Evolutionary conservation across 352 stramenopile genomes (phyloP), one percentile per base, ranked within the genome.

Genomic region (Albugo candida): DNA sequence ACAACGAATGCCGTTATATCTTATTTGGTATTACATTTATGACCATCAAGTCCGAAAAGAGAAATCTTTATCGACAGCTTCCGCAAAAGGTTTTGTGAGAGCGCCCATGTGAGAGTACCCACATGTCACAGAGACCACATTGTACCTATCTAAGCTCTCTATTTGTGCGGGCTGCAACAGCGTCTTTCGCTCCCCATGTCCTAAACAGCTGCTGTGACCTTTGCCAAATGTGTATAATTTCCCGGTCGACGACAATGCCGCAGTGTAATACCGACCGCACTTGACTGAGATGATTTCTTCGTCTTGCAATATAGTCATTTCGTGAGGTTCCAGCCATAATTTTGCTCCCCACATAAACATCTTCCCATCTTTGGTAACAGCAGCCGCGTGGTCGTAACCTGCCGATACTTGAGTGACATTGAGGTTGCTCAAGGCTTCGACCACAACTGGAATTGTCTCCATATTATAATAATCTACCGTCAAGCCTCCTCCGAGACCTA

Each of bases 381-480:
- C 79, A 1, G 66, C 60, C 8, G 87, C 86, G 65, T 98, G 93
- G 51, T 88, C 83, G 51, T 95, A 79, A 19, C 94, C 94, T 3
- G 93, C 92, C 13, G 83, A 80, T 41, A 98, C 84, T 55, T 95
- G 70, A 45, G 76, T 81, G 5, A 94, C 66, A 17, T 47, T 60
- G 40, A 70, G 38, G 43, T 69, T 65, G 37, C 56, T 60, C 52
- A 93, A 87, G 38, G 65, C 66, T 50, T 92, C 76, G 5, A 93
- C 65, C 21, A 80, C 64, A 40, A 81, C 74, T n/a, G 86, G 86
- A 54, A 95, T 84, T 17, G 83, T 79, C 58, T 96, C 86, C 65
- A 95, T 94, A 61, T 87, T 85, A 73, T 95, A 95, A 31, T 95
- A 75, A 52, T 96, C 86, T 71, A 96, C 92, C 18, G 76, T 64